Conservation (phyloP, 179 eudicot genomes). For the Silene coronaria region DNA sequence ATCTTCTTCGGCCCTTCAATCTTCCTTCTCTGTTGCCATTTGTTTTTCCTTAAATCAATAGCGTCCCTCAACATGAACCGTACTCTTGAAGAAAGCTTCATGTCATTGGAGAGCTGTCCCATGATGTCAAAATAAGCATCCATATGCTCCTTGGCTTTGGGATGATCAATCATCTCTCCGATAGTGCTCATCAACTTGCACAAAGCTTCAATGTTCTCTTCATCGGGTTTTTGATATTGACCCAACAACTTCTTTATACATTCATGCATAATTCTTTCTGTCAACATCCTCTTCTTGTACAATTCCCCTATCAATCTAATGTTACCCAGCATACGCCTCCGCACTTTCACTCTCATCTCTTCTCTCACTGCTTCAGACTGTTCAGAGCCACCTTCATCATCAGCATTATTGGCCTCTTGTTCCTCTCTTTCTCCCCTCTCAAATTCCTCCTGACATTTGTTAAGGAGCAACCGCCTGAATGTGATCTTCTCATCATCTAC, state of each 20-base stretch:
- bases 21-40: slow-evolving; percentile 93
- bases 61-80: slow-evolving; percentile 89
- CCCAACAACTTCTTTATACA: slow-evolving; percentile 81
- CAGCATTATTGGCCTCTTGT: slow-evolving; percentile 70
- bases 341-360: slow-evolving; percentile 54
- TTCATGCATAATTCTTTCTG: slow-evolving; percentile 95
- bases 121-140: slow-evolving; percentile 69
- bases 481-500: slow-evolving; percentile 74
- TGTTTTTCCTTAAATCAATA: slow-evolving; percentile 85
- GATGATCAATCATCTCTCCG: slow-evolving; percentile 86
- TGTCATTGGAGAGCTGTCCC: slow-evolving; percentile 63
- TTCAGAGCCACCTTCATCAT: slow-evolving; percentile 58
- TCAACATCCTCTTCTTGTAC: slow-evolving; percentile 88
- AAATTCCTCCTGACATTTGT: slow-evolving; percentile 93
- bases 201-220: slow-evolving; percentile 79
- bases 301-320: slow-evolving; percentile 86
- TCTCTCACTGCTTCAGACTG: slow-evolving; percentile 61
- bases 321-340: slow-evolving; percentile 89
- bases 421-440: slow-evolving; percentile 92
- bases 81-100: slow-evolving; percentile 74
- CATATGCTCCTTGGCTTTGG: slow-evolving; percentile 78
- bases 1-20: slow-evolving; percentile 98
- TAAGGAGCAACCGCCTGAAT: slow-evolving; percentile 75
- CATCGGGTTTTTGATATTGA: slow-evolving; percentile 65
- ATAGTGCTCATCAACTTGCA: slow-evolving; percentile 98